Conservation (phyloP, 768 basidiomycete genomes). For the Russula sp. region DNA sequence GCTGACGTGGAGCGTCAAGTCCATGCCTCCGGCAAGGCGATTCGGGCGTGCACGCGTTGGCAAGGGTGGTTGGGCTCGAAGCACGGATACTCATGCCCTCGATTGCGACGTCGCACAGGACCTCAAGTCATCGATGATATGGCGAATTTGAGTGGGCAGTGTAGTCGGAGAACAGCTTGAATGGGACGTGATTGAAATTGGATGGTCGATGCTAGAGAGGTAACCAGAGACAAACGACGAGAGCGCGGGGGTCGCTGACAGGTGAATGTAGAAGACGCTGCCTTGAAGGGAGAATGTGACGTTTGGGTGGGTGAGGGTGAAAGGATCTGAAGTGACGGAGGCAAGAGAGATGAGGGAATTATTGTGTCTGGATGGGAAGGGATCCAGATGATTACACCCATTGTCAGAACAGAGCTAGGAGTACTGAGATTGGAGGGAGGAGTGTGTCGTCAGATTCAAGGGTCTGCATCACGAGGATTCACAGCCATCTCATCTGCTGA, state of each 20-base stretch:
- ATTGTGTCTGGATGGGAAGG: conserved; percentile 28
- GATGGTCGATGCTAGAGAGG: conserved; percentile 50
- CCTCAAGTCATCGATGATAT: conserved; percentile 53
- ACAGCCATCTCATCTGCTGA: too few relatives aligned
- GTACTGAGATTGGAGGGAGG: too few relatives aligned
- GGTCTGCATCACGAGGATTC: too few relatives aligned
- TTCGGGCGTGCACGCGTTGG: conserved; percentile 60
- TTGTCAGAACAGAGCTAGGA: too few relatives aligned
- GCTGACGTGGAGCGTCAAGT: conserved; percentile 56
- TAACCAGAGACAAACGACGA: conserved; percentile 62
- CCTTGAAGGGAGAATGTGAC: conserved; percentile 56
- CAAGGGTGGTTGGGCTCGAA: conserved; percentile 42
- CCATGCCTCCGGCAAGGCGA: conserved; percentile 67
- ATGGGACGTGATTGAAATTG: conserved; percentile 52
- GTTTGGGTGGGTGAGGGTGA: conserved; percentile 62
- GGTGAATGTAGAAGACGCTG: conserved; percentile 46
- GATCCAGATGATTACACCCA: conserved; percentile 44
- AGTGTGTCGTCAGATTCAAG: too few relatives aligned
- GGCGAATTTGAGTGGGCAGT: conserved; percentile 51
- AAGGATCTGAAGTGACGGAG: conserved; percentile 48
- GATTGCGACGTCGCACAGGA: conserved; percentile 69
- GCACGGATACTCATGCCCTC: conserved; percentile 68
- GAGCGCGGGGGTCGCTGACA: conserved; percentile 37
- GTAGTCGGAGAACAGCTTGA: conserved; percentile 43
- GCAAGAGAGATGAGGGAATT: conserved; percentile 42